Conservation (phyloP, 768 basidiomycete genomes). For the Rhodosporidiobolus sp. region DNA sequence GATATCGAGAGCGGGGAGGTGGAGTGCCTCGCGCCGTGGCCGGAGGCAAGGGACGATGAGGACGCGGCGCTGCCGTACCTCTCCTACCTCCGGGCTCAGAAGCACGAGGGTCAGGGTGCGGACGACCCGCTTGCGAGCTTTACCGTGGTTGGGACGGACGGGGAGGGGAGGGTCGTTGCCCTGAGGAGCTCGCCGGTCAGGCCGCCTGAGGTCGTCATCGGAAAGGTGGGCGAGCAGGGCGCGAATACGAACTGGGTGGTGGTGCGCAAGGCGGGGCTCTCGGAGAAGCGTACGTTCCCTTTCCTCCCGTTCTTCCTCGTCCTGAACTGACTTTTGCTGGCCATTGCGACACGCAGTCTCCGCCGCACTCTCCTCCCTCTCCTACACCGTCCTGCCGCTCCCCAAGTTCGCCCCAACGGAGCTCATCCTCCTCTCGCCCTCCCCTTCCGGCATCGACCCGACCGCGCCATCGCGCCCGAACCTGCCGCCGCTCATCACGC, state of each 20-base stretch:
- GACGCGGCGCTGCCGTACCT: slow-evolving; percentile 57
- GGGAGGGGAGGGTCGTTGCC: slow-evolving; percentile 14
- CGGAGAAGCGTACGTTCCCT: slow-evolving; percentile 50
- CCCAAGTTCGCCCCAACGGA: slow-evolving; percentile 58
- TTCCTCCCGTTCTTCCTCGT: slow-evolving; percentile 2
- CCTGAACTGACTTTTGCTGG: background rate
- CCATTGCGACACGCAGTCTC: slow-evolving; percentile 49
- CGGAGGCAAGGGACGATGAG: slow-evolving; percentile 53
- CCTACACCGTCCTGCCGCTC: slow-evolving; percentile 55
- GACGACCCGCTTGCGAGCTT: slow-evolving; percentile 14
- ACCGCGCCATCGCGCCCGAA: background rate
- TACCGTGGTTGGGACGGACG: slow-evolving; percentile 41
- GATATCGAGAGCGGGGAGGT: slow-evolving; percentile 53
- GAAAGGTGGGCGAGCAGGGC: slow-evolving; percentile 48
- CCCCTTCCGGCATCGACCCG: slow-evolving; percentile 24
- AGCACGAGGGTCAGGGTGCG: background rate
- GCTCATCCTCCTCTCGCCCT: slow-evolving; percentile 50
- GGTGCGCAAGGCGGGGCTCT: slow-evolving; percentile 52
- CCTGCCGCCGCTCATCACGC: slow-evolving; percentile 52
- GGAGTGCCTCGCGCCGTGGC: slow-evolving; percentile 57
- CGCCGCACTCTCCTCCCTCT: slow-evolving; percentile 52
- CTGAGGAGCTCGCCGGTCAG: slow-evolving; percentile 12
- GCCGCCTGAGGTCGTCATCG: slow-evolving; percentile 58
- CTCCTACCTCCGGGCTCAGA: slow-evolving; percentile 49
- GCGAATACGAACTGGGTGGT: slow-evolving; percentile 50